Evolutionary conservation across 2,329 filamentous ascomycete genomes (phyloP), one percentile per base, ranked within the genome.

Genomic region (Mollisiaceae sp.): DNA sequence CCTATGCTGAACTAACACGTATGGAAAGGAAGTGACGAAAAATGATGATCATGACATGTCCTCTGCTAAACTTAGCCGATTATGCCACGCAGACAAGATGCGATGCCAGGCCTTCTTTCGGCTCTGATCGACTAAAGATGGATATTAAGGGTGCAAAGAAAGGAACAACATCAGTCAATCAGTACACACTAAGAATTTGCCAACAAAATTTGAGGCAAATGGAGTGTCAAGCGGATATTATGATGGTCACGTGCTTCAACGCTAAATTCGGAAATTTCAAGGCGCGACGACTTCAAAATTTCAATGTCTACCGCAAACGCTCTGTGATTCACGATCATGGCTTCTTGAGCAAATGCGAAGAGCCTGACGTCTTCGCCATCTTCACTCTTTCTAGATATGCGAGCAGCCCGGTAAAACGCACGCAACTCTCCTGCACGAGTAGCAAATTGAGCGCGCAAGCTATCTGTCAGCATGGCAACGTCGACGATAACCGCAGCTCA

Each of bases 401-500:
- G 55, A 57, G 12, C 55, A 38, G 5, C 8, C n/a, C 32, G 15
- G 4, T 38, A 39, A 57, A 38, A 11, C 32, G 24, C 2, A 39
- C 35, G n/a, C 36, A 22, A 36, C 35, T 38, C 36, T 63, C n/a
- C 38, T 50, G 32, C 47, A 11, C n/a, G 27, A 32, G 24, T n/a
- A 8, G 43, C 18, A 52, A 22, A 59, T 32, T 20, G 50, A 39
- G 63, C 63, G 59, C 63, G 50, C 22, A 18, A 45, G 39, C 22
- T 18, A 39, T 58, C 62, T 18, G 45, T 58, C 62, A 70, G 38
- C 43, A 77, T 77, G 75, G 70, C 74, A 59, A 65, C 73, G 43
- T 57, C 71, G 27, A 69, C 69, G 8, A 66, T 66, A 8, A 73
- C 74, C 12, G 57, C 73, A 63, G 75, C 74, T 65, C 75, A 76